A percentile compares a stretch with the other conserved stretches of the same genome.
phyloP scores from a whole-genome alignment of 2,329 filamentous ascomycete genomes.

The Alternaria solani region DNA sequence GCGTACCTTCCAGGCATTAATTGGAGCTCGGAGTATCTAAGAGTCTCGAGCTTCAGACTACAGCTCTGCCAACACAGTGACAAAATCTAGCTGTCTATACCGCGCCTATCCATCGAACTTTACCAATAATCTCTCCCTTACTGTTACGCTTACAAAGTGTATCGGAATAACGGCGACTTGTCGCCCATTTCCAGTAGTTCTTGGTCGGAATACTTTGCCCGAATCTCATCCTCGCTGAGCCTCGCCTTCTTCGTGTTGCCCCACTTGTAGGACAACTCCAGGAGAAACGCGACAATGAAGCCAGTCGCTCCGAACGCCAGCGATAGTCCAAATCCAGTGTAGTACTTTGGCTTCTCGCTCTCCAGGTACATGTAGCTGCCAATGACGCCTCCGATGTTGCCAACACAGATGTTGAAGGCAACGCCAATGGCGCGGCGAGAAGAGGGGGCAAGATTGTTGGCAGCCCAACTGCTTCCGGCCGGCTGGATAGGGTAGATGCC shows the following conservation, averaged over 20 bases:
- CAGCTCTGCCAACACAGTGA: too few relatives aligned
- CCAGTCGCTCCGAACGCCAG: conserved; percentile 19
- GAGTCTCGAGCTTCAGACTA: too few relatives aligned
- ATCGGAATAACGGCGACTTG: conserved; percentile 49
- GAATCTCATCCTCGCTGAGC: conserved; percentile 47
- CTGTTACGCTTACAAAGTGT: too few relatives aligned
- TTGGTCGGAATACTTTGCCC: conserved; percentile 47
- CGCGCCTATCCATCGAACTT: too few relatives aligned
- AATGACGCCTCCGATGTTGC: conserved; percentile 42
- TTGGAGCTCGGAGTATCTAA: too few relatives aligned
- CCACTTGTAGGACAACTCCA: conserved; percentile 26
- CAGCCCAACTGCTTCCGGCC: conserved; percentile 39
- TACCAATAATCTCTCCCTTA: too few relatives aligned
- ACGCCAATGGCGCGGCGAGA: conserved; percentile 44
- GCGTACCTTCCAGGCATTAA: too few relatives aligned
- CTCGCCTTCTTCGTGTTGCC: conserved; percentile 38
- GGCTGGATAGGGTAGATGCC: conserved; percentile 50
- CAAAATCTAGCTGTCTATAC: too few relatives aligned
- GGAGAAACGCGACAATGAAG: conserved; percentile 32
- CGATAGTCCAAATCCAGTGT: conserved; percentile 48
- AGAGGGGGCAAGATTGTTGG: conserved; percentile 41
- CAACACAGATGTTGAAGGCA: conserved; percentile 40
- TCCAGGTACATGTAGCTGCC: conserved; percentile 49
- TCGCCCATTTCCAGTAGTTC: conserved; percentile 52
- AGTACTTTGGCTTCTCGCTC: conserved; percentile 47